Evolutionary conservation across 2,329 filamentous ascomycete genomes (phyloP).

Genomic region (Colletotrichum sp.): DNA sequence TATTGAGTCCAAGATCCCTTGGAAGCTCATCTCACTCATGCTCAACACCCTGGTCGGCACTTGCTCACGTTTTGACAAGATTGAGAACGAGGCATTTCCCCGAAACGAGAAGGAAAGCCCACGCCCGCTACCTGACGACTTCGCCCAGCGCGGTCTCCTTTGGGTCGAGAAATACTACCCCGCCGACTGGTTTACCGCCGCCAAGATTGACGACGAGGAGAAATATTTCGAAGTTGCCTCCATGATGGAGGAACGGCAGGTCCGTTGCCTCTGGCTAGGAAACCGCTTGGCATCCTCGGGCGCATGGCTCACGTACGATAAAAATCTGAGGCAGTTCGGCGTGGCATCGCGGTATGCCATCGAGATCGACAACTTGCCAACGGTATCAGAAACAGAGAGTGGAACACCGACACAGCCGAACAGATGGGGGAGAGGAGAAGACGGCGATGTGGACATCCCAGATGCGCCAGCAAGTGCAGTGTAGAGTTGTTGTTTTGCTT

Average conservation of each 20-base stretch:
- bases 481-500: too few species aligned
- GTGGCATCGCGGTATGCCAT: constrained; percentile 40
- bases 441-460: too few species aligned
- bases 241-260: constrained; percentile 60
- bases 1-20: constrained; percentile 54
- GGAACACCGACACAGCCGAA: accelerated
- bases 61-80: neutral
- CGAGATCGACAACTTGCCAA: neutral
- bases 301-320: constrained; percentile 53
- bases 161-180: constrained; percentile 67
- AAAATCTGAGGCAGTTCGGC: constrained; percentile 39
- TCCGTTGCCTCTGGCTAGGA: constrained; percentile 65
- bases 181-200: constrained; percentile 59
- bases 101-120: constrained; percentile 45
- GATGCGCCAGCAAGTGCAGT: too few species aligned
- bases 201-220: constrained; percentile 71
- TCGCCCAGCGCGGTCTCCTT: constrained; percentile 66
- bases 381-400: accelerated
- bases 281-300: constrained; percentile 46
- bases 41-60: constrained; percentile 39
- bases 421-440: neutral
- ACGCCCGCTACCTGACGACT: constrained; percentile 72
- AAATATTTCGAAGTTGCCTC: constrained; percentile 66
- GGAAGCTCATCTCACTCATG: constrained; percentile 51
- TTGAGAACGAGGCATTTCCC: constrained; percentile 50